These are phyloP conservation scores for Tilletia horrida DNA, from an alignment of 1,284 basidiomycete genomes.

Conservation along the genomic window DNA sequence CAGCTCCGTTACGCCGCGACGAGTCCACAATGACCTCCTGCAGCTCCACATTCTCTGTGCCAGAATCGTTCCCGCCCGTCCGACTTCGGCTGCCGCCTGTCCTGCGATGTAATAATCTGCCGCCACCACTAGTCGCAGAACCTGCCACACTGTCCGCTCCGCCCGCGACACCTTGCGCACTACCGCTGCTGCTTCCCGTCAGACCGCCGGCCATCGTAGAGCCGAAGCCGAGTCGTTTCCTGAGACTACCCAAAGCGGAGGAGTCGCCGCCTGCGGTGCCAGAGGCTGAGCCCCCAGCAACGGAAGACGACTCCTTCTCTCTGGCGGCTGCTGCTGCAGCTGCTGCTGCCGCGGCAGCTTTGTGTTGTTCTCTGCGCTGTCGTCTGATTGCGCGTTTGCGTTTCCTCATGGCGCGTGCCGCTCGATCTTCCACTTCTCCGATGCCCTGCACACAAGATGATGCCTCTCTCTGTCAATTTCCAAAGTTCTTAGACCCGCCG, in stretches of 20 bases:
- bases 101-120: not conserved
- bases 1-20: not conserved
- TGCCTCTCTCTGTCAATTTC: too few relatives aligned
- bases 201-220: not conserved
- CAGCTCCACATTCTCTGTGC: not conserved
- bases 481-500: too few relatives aligned
- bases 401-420: conserved; percentile 33
- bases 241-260: not conserved
- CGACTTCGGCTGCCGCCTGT: not conserved
- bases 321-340: conserved; percentile 30
- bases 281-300: conserved; percentile 20
- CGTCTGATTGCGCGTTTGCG: conserved; percentile 20
- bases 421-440: conserved; percentile 52
- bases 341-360: conserved; percentile 37
- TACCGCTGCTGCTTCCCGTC: not conserved
- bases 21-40: conserved; percentile 11
- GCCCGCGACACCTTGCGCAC: not conserved
- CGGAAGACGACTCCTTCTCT: conserved; percentile 28
- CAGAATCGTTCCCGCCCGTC: conserved; percentile 11
- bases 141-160: not conserved
- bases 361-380: conserved; percentile 20
- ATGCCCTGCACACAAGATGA: conserved; percentile 35
- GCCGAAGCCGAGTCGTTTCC: conserved; percentile 13
- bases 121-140: not conserved
- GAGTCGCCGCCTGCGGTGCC: conserved; percentile 23